phyloP scores from a whole-genome alignment of 768 basidiomycete genomes.

The Leccinum subgranulosum region DNA sequence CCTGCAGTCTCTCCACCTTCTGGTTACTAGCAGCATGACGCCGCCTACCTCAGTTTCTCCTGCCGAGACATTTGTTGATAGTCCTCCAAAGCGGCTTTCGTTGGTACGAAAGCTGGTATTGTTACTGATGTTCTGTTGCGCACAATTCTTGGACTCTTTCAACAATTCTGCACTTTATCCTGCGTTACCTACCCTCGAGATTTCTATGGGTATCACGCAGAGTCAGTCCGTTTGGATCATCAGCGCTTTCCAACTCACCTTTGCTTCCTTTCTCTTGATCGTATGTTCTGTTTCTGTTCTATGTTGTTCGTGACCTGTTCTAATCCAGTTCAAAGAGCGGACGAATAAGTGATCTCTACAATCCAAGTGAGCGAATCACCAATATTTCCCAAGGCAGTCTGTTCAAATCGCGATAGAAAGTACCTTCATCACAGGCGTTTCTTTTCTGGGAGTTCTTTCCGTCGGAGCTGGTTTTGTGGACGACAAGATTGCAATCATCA shows the following conservation, averaged over 20 bases:
- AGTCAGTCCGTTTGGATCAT: conserved; percentile 39
- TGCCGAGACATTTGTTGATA: not conserved
- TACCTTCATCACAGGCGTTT: conserved; percentile 41
- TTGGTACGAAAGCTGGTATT: conserved; percentile 27
- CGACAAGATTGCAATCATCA: conserved; percentile 45
- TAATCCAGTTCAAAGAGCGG: conserved; percentile 18
- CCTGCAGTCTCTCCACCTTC: not conserved
- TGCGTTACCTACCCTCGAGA: conserved; percentile 37
- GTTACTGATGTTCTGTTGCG: conserved; percentile 37
- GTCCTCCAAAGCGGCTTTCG: conserved; percentile 14
- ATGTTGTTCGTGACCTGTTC: not conserved
- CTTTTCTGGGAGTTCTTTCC: conserved; percentile 41
- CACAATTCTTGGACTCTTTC: conserved; percentile 45
- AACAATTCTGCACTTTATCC: conserved; percentile 39
- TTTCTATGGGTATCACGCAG: conserved; percentile 21
- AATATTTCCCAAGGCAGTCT: conserved; percentile 17
- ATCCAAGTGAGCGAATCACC: conserved; percentile 29
- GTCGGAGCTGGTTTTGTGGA: conserved; percentile 44
- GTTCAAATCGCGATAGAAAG: conserved; percentile 35
- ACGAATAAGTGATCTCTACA: conserved; percentile 24
- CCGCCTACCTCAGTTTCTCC: not conserved
- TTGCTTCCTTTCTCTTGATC: conserved; percentile 38
- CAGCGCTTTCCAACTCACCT: conserved; percentile 45
- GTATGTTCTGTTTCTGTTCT: conserved; percentile 8
- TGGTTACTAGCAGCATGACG: conserved; percentile 9